Evolutionary conservation across 148 eudicot species (phyloP), one percentile per base, ranked within the genome.

Genomic region (Heliamphora exappendiculata): DNA sequence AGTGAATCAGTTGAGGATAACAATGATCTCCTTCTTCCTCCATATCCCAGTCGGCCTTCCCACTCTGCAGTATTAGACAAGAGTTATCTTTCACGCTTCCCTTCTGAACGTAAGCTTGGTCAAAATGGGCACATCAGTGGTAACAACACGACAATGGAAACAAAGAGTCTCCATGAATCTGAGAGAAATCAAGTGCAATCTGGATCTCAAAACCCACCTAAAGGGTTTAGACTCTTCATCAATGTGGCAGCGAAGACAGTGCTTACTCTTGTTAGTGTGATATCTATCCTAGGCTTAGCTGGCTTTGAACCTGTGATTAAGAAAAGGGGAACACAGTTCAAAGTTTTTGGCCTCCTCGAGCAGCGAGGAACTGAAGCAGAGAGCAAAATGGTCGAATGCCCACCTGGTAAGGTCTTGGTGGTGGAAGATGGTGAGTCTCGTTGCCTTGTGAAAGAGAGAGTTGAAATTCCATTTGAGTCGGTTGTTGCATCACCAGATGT

Each of bases 371-470:
- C 53, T 28, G 75, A 81, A 67, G 85, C 75, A 59, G 84, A 66
- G 81, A 78, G 73, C 73, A 16, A 19, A 54, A 68, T 9, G 29
- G 74, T 67, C n/a, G 77, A 71, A 8, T 94, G 97, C 50, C 96
- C 97, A 0, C 89, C 93, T 3, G 96, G 97, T 34, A 95, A 83
- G 82, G 91, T 93, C 24, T 84, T 85, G 11, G 90, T 95, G 62
- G 59, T 85, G 60, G 97, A 92, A 77, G 83, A 79, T 81, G 91
- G 98, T 20, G 92, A 86, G 76, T 67, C 82, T 55, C 82, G 86
- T 31, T 94, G 97, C 86, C 76, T 94, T 75, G 98, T 94, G 84
- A 95, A 92, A 74, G 98, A 95, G 79, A 89, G 99, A 82, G 96
- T 95, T 73, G 97, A 95, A 75, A 81, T 95, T 80, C 99, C 97